Base-by-base conservation (phyloP, 129 eudicot species). In the Ambrosia trifida region DNA sequence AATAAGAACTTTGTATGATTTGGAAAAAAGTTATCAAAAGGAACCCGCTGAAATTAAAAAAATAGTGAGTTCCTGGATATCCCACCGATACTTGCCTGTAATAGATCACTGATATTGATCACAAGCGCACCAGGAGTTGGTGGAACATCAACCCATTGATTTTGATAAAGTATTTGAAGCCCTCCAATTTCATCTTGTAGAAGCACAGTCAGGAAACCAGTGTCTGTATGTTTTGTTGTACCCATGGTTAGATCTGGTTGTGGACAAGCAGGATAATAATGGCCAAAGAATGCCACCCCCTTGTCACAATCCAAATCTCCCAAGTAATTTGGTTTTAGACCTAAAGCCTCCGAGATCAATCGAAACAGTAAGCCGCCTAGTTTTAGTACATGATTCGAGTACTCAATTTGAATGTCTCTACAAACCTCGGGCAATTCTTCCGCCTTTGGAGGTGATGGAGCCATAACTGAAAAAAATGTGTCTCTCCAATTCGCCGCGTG, bases 211-310 rank as follows among this genome's bases (percentile, higher is more conserved):
- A 85, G 14, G 65, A 85, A 82, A 30, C 74, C 80, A 4, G 14
- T n/a, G 56, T 85, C 89, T 4, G 89, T 59, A 20, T 85, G 90
- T 33, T 72, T 72, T 32, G 72, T 45, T 16, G 47, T 9, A 41
- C 90, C 90, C 32, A 85, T 44, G 3, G 90, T 73, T 59, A 76
- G 53, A 0, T 82, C 71, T 30, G 89, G 90, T 36, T 85, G 78
- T 11, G 84, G 90, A 65, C 90, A 85, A 44, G 90, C 73, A 8
- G 86, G 90, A 13, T 85, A 85, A 47, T n/a, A 85, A 50, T 85
- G 82, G 8, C 78, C 70, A 0, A 56, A 3, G 13, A 79, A 35
- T 3, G 13, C 1, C 3, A 62, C 56, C 44, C 86, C 86, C 35
- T 81, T 49, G 36, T 66, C 77, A 58, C 83, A 79, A 46, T 54